A percentile compares a stretch with the other conserved stretches of the same genome.
Evolutionary conservation across 73 alveolate genomes (phyloP).

Genomic region (Paramecium tetraurelia): DNA sequence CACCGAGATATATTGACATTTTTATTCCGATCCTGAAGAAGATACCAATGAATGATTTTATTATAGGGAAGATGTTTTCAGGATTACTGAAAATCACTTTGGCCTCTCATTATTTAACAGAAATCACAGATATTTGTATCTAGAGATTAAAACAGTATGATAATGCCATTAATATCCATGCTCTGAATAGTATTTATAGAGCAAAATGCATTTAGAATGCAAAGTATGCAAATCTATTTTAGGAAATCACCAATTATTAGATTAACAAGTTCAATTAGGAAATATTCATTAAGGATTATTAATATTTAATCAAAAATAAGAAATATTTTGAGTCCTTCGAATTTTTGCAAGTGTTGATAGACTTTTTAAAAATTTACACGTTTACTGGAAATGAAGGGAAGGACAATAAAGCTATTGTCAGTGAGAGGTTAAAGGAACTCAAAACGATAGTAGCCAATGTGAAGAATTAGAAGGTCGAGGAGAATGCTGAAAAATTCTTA

Average conservation of each 20-base stretch:
- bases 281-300: background rate
- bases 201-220: background rate
- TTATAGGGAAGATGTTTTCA: background rate
- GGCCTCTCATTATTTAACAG: background rate
- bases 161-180: background rate
- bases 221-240: background rate
- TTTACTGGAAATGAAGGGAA: background rate
- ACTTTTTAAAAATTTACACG: background rate
- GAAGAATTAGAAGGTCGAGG: background rate
- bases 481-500: background rate
- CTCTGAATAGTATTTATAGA: background rate
- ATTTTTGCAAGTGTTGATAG: background rate
- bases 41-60: background rate
- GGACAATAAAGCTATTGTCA: background rate
- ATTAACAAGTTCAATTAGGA: background rate
- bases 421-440: background rate
- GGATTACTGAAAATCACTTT: background rate
- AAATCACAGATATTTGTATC: background rate
- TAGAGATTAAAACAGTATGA: background rate
- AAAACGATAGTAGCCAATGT: background rate
- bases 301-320: background rate
- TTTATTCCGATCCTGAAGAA: background rate
- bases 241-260: background rate
- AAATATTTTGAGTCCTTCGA: background rate
- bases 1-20: background rate